Percentiles rank a stretch among this genome's conserved stretches.
Evolutionary conservation across 2,329 filamentous ascomycete species (phyloP).

Genomic region (Pyrenophora tritici-repentis): DNA sequence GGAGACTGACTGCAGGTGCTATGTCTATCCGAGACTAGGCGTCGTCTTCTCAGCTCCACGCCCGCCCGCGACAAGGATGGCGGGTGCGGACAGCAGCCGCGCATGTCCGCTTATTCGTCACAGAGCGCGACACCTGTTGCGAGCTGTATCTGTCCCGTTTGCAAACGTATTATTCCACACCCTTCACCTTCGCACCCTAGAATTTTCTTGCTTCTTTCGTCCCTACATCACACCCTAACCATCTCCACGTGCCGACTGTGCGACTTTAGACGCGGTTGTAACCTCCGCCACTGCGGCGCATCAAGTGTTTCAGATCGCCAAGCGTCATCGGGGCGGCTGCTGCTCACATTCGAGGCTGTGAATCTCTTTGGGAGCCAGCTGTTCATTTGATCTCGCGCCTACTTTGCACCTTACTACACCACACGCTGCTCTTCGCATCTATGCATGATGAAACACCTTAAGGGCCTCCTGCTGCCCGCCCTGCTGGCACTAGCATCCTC

Average conservation of each 20-base stretch:
- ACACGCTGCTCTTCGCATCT: constrained; percentile 27
- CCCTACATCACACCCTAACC: background rate
- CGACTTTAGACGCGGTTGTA: background rate
- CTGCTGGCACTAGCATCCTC: constrained; percentile 54
- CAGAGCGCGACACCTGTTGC: constrained; percentile 10
- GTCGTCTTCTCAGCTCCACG: no score
- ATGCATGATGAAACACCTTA: constrained; percentile 48
- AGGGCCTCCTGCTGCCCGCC: constrained; percentile 54
- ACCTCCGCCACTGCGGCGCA: constrained; percentile 26
- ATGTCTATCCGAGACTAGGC: no score
- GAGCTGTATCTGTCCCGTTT: constrained; percentile 15
- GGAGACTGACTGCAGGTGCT: background rate
- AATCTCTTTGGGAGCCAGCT: constrained; percentile 41
- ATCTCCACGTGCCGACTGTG: background rate
- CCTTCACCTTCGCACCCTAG: background rate
- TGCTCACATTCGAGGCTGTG: constrained; percentile 37
- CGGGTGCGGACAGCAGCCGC: constrained; percentile 14
- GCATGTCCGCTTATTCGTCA: constrained; percentile 16
- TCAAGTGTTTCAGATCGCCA: constrained; percentile 40
- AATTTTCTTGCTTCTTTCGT: background rate
- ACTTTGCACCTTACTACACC: constrained; percentile 15
- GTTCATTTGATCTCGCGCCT: constrained; percentile 33
- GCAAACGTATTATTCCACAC: constrained; percentile 8
- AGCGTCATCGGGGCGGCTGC: constrained; percentile 33
- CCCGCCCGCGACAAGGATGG: constrained; percentile 8